These are phyloP conservation scores for Coemansia sp. DNA, from an alignment of 192 early-diverging fungal genomes.

Conservation along the genomic window DNA sequence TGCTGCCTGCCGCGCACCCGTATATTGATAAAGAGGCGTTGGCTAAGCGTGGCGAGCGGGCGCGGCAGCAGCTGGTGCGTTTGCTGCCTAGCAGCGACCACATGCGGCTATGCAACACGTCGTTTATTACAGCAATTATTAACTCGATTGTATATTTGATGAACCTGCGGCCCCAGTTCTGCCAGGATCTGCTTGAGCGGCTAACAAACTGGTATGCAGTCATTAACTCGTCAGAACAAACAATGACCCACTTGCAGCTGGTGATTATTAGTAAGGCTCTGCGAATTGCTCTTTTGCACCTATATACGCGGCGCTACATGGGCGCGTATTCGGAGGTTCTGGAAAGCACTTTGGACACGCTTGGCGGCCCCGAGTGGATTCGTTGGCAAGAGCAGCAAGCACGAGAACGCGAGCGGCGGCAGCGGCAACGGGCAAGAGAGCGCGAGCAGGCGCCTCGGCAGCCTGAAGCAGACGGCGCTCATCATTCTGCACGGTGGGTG, in stretches of 20 bases:
- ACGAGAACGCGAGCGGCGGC: slow-evolving; percentile 15
- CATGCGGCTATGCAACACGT: slow-evolving; percentile 39
- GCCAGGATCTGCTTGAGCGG: slow-evolving; percentile 17
- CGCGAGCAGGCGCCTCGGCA: slow-evolving; percentile 11
- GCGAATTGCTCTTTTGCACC: slow-evolving; percentile 37
- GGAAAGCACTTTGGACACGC: slow-evolving; percentile 33
- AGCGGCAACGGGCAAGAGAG: slow-evolving; percentile 18
- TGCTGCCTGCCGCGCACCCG: slow-evolving; percentile 26
- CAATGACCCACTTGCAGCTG: slow-evolving; percentile 36
- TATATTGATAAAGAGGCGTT: slow-evolving; percentile 22
- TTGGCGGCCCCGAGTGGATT: slow-evolving; percentile 43
- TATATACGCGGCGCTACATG: slow-evolving; percentile 40
- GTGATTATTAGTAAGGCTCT: slow-evolving; percentile 37
- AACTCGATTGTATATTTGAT: slow-evolving; percentile 47
- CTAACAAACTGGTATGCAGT: slow-evolving; percentile 43
- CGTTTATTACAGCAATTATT: slow-evolving; percentile 45
- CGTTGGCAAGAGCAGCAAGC: slow-evolving; percentile 40
- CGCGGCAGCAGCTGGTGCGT: slow-evolving; percentile 35
- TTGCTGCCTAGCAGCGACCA: slow-evolving; percentile 50
- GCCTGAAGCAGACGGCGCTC: slow-evolving; percentile 6
- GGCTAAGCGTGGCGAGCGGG: slow-evolving; percentile 27
- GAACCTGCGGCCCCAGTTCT: slow-evolving; percentile 48
- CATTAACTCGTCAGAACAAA: slow-evolving; percentile 42
- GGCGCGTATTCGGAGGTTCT: slow-evolving; percentile 26
- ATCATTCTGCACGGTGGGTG: slow-evolving; percentile 15